A percentile compares a stretch with the other conserved stretches of the same genome.
Evolutionary conservation across 2,329 filamentous ascomycete species (phyloP).

Genomic region (Arthroderma sp.): DNA sequence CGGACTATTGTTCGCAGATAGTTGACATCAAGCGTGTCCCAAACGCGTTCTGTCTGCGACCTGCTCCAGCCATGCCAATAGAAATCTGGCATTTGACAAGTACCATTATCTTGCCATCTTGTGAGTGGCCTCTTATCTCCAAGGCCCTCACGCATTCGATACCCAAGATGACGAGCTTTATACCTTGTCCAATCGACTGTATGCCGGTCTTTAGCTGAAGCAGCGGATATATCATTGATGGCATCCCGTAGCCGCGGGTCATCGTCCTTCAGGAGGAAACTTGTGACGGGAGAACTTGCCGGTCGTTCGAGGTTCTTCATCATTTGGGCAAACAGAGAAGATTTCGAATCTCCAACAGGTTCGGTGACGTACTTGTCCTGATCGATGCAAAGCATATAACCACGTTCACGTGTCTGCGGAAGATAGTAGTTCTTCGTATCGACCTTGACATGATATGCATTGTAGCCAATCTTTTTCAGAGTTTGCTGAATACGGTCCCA

Average conservation of each 20-base stretch:
- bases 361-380: conserved; percentile 15
- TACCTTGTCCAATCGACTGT: conserved; percentile 31
- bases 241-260: conserved; percentile 42
- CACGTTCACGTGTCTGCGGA: conserved; percentile 53
- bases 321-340: conserved; percentile 30
- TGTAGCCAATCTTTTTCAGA: conserved; percentile 44
- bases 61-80: conserved; percentile 39
- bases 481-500: conserved; percentile 42
- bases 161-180: conserved; percentile 45
- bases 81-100: conserved; percentile 42
- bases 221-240: conserved; percentile 34
- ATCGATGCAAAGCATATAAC: conserved; percentile 48
- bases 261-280: conserved; percentile 46
- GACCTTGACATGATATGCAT: conserved; percentile 35
- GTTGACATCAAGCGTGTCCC: conserved; percentile 54
- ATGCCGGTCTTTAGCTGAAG: conserved; percentile 15
- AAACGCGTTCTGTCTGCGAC: conserved; percentile 45
- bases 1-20: conserved; percentile 38
- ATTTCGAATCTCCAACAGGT: conserved; percentile 15
- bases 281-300: conserved; percentile 49
- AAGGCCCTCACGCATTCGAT: conserved; percentile 38
- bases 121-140: conserved; percentile 47
- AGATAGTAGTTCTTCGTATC: conserved; percentile 63
- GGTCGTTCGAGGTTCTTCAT: conserved; percentile 39
- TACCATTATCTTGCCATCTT: conserved; percentile 44